Percentiles rank a stretch among this genome's conserved stretches.
phyloP scores from a whole-genome alignment of 306 rosid species.

The Hippophae rhamnoides region DNA sequence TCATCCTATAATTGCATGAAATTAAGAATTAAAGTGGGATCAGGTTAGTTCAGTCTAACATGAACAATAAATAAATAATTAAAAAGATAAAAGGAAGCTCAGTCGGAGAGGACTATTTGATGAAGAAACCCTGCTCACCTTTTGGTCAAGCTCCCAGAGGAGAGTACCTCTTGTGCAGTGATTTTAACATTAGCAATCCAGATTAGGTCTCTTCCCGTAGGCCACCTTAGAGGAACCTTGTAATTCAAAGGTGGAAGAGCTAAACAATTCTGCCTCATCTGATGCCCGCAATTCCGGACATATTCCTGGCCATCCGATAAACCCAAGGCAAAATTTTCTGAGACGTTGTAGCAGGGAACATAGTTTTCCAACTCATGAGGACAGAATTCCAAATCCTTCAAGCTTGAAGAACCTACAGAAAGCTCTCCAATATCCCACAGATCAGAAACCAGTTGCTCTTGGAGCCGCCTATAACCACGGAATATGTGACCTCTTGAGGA shows the following conservation, averaged over 20 bases:
- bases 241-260: slow-evolving; percentile 74
- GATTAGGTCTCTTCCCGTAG: slow-evolving; percentile 89
- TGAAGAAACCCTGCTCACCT: slow-evolving; percentile 42
- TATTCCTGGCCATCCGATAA: slow-evolving; percentile 45
- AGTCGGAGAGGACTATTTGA: neutral
- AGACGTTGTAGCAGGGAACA: slow-evolving; percentile 80
- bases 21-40: slow-evolving; percentile 6
- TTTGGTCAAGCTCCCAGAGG: slow-evolving; percentile 93
- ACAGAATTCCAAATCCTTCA: slow-evolving; percentile 84
- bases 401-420: slow-evolving; percentile 66
- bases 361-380: slow-evolving; percentile 64
- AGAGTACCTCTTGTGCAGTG: slow-evolving; percentile 90
- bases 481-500: slow-evolving; percentile 65
- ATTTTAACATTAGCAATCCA: slow-evolving; percentile 87
- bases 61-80: too few relatives aligned
- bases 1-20: slow-evolving; percentile 57
- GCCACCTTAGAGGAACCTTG: slow-evolving; percentile 97
- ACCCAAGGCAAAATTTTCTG: slow-evolving; percentile 53
- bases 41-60: slow-evolving; percentile 11
- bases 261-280: slow-evolving; percentile 54
- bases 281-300: slow-evolving; percentile 57
- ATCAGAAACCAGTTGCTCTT: slow-evolving; percentile 84
- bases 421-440: slow-evolving; percentile 89
- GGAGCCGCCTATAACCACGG: slow-evolving; percentile 86
- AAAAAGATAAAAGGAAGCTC: too few relatives aligned